Conservation (phyloP, 495 filamentous ascomycete genomes). For the Aspergillus affinis region DNA sequence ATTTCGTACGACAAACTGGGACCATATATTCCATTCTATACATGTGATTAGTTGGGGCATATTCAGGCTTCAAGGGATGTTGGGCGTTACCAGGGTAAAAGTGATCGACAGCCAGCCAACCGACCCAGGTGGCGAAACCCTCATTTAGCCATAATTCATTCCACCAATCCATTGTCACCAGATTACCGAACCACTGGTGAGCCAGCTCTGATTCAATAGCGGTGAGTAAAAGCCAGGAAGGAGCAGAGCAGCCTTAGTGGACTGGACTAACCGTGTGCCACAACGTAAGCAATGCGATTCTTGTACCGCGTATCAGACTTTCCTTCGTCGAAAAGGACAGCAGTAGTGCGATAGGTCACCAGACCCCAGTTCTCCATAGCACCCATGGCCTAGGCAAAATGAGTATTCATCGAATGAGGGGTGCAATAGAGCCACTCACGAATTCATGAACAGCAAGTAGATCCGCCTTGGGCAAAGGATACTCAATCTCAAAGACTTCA, state of each 20-base stretch:
- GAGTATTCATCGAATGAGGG: constrained; percentile 29
- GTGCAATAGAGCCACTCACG: constrained; percentile 46
- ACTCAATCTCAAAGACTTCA: constrained; percentile 89
- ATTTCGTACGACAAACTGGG: constrained; percentile 80
- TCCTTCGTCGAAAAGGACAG: constrained; percentile 88
- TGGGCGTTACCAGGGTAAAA: constrained; percentile 68
- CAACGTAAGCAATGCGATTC: constrained; percentile 90
- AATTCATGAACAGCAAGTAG: constrained; percentile 97
- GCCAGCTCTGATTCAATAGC: constrained; percentile 63
- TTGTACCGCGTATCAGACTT: constrained; percentile 84
- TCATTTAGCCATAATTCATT: constrained; percentile 96
- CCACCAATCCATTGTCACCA: constrained; percentile 84
- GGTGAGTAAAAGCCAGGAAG: constrained; percentile 14
- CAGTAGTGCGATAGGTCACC: constrained; percentile 92
- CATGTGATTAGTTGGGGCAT: constrained; percentile 9
- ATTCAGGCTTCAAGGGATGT: background rate
- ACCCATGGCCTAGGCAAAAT: constrained; percentile 56
- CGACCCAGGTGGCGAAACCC: constrained; percentile 97
- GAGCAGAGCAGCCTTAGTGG: background rate
- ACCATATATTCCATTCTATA: constrained; percentile 89
- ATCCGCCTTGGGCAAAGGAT: constrained; percentile 93
- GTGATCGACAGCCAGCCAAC: constrained; percentile 89
- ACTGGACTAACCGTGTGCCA: constrained; percentile 61
- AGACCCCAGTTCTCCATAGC: constrained; percentile 92
- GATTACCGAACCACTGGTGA: constrained; percentile 98